A percentile compares a stretch with the other conserved stretches of the same genome.
Conservation (phyloP, 805 yeast species). For the Candida tammaniensis region DNA sequence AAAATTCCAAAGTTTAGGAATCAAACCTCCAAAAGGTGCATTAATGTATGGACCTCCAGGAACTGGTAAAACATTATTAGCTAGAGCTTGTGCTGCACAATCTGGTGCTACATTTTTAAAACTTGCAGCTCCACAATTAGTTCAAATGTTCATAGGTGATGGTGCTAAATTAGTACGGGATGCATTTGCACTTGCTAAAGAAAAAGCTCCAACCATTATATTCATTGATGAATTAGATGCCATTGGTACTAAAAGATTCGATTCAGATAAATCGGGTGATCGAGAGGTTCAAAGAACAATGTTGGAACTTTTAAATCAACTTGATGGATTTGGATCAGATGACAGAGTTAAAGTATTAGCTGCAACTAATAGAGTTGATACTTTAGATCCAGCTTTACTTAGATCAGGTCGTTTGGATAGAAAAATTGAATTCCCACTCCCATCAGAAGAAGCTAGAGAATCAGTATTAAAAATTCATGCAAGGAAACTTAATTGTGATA, state of each 20-base stretch:
- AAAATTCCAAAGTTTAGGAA: slow-evolving; percentile 89
- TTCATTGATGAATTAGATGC: slow-evolving; percentile 49
- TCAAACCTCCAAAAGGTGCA: slow-evolving; percentile 58
- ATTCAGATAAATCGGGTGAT: slow-evolving; percentile 45
- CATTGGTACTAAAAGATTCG: slow-evolving; percentile 45
- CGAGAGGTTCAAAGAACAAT: slow-evolving; percentile 48
- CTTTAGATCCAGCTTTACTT: slow-evolving; percentile 94
- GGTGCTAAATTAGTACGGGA: slow-evolving; percentile 47
- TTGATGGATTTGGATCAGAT: slow-evolving; percentile 96
- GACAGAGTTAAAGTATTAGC: slow-evolving; percentile 97
- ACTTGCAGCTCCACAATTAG: slow-evolving; percentile 45
- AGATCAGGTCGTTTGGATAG: slow-evolving; percentile 98
- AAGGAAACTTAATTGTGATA: slow-evolving; percentile 90
- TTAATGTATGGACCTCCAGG: slow-evolving; percentile 51
- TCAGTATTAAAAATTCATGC: slow-evolving; percentile 96
- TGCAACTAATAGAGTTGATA: slow-evolving; percentile 98
- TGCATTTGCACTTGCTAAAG: slow-evolving; percentile 46
- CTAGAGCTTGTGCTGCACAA: slow-evolving; percentile 49
- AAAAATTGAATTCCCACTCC: slow-evolving; percentile 96
- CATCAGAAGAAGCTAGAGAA: slow-evolving; percentile 96
- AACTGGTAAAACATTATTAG: slow-evolving; percentile 45
- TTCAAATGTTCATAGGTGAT: slow-evolving; percentile 47
- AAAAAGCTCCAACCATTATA: slow-evolving; percentile 45
- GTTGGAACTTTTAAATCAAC: slow-evolving; percentile 48
- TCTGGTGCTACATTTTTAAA: slow-evolving; percentile 45